Base-by-base conservation (phyloP, 495 filamentous ascomycete species). In the Penicillium pancosmium region DNA sequence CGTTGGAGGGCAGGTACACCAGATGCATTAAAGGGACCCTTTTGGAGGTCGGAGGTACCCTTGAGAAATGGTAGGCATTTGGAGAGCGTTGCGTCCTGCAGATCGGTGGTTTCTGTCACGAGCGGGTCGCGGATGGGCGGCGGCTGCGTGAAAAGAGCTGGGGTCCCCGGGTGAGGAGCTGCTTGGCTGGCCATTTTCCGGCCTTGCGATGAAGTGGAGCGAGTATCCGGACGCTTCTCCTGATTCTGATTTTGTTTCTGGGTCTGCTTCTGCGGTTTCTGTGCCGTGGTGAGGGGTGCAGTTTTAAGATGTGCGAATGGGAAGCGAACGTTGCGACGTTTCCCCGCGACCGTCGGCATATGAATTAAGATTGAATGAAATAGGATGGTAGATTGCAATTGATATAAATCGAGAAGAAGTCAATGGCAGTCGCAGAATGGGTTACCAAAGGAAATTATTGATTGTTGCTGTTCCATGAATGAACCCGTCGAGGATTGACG, bases 1-100 rank as follows among this genome's bases (percentile, higher is more conserved):
- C 89, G 86, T 51, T 85, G 77, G 38, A 98, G 82, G 18, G 78
- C 76, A 4, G 92, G 90, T 19, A 97, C 78, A n/a, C 91, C 91
- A 68, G 85, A 70, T 54, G 68, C 66, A 71, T 91, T 93, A 75
- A 82, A 81, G 9, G 76, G 71, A 27, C 76, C 76, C 48, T 74
- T 74, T 16, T 81, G 70, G 23, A 63, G 62, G 23, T 50, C 64
- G 19, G 77, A 68, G 54, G 71, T 63, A 49, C 75, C 78, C 25
- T 71, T 69, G 36, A 96, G 78, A 63, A 86, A 88, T 1, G 88
- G 87, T 11, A 93, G 75, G 62, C 92, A 92, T 57, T 81, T 82
- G 6, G 82, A 67, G 27, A 89, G 75, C 0, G 88, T 91, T 50
- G 86, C 77, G 48, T 85, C 77, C 70, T 96, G 92, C 44, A 83